Evolutionary conservation across 805 yeast genomes (phyloP).

Genomic region (Danielia reshetovae): DNA sequence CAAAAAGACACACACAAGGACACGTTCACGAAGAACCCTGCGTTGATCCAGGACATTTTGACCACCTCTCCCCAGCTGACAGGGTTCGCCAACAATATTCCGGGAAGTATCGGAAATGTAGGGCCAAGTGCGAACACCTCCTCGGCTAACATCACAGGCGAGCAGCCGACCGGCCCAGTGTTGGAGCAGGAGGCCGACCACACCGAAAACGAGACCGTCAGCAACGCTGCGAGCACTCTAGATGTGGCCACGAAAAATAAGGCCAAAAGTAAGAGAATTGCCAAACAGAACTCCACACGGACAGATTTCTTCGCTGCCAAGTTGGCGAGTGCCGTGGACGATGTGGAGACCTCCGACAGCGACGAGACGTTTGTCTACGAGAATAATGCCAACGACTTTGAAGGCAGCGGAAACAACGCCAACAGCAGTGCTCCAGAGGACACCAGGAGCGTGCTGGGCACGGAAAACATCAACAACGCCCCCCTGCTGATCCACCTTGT

Average conservation of each 20-base stretch:
- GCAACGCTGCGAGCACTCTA: background rate
- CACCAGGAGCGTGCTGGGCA: background rate
- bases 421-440: background rate
- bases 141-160: background rate
- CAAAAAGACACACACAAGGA: slow-evolving; percentile 30
- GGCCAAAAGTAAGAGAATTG: slow-evolving; percentile 24
- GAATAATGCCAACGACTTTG: slow-evolving; percentile 30
- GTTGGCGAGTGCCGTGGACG: slow-evolving; percentile 90
- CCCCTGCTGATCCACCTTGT: slow-evolving; percentile 11
- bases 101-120: slow-evolving; percentile 1
- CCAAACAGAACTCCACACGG: slow-evolving; percentile 60
- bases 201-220: slow-evolving; percentile 2
- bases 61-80: slow-evolving; percentile 31
- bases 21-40: slow-evolving; percentile 33
- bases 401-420: slow-evolving; percentile 7
- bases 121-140: slow-evolving; percentile 1
- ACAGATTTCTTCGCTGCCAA: slow-evolving; percentile 95
- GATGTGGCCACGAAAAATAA: slow-evolving; percentile 12
- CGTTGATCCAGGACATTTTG: slow-evolving; percentile 32
- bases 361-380: slow-evolving; percentile 98
- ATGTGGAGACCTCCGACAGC: slow-evolving; percentile 79
- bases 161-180: slow-evolving; percentile 1
- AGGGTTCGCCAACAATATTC: slow-evolving; percentile 5
- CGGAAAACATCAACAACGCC: slow-evolving; percentile 11
- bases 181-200: slow-evolving; percentile 1